Conservation (phyloP, 2,329 filamentous ascomycete genomes). For the Talaromyces marneffei region DNA sequence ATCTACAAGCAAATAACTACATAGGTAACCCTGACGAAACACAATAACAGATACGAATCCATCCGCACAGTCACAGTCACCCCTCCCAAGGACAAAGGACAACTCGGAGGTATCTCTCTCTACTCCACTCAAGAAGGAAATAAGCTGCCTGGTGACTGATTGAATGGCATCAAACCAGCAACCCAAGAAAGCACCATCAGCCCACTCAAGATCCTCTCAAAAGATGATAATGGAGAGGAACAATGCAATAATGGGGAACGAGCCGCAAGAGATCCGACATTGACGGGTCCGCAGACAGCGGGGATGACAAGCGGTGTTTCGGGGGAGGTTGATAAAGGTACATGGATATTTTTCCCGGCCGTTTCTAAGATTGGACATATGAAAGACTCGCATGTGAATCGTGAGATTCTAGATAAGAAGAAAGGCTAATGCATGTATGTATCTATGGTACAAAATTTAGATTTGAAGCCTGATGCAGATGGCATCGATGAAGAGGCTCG, state of each 20-base stretch:
- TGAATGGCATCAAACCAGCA: constrained; percentile 6
- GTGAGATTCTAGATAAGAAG: background rate
- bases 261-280: constrained; percentile 41
- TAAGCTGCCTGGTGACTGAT: background rate
- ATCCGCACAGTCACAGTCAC: constrained; percentile 46
- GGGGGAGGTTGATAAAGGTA: constrained; percentile 36
- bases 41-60: constrained; percentile 50
- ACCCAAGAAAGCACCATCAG: constrained; percentile 29
- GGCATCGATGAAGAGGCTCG: constrained; percentile 35
- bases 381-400: no score
- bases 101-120: constrained; percentile 46
- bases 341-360: no score
- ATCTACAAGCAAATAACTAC: background rate
- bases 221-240: constrained; percentile 20
- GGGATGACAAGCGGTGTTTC: constrained; percentile 44
- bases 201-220: constrained; percentile 22
- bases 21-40: background rate
- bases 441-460: constrained; percentile 35
- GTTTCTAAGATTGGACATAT: no score
- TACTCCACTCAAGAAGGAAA: no score
- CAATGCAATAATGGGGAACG: constrained; percentile 42
- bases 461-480: constrained; percentile 30
- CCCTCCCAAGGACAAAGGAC: constrained; percentile 51
- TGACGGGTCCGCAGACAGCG: constrained; percentile 49
- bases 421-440: constrained; percentile 28